Evolutionary conservation across 2,329 filamentous ascomycete species (phyloP).

Genomic region (Aspergillus japonicus): DNA sequence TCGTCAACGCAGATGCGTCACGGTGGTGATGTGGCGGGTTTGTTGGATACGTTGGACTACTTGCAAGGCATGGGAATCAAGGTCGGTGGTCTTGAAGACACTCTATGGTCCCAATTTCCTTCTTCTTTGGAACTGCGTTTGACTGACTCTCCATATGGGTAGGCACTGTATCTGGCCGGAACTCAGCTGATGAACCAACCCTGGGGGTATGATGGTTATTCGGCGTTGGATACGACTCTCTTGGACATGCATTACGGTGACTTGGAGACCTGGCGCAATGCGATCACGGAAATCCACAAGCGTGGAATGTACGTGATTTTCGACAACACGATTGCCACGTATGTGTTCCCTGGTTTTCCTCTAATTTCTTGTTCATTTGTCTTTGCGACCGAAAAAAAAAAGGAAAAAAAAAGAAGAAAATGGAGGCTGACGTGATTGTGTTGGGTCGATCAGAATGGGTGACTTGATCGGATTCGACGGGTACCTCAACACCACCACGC

Average conservation of each 20-base stretch:
- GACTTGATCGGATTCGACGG: conserved; percentile 55
- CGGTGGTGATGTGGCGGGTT: conserved; percentile 58
- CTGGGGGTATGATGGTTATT: conserved; percentile 62
- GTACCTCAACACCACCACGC: conserved; percentile 49
- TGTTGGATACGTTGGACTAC: conserved; percentile 63
- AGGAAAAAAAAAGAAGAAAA: too few species aligned
- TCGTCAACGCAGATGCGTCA: conserved; percentile 61
- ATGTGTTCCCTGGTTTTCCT: conserved; percentile 23
- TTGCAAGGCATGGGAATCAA: conserved; percentile 63
- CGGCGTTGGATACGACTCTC: conserved; percentile 59
- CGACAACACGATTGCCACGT: conserved; percentile 64
- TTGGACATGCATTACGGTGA: conserved; percentile 62
- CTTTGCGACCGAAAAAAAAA: too few species aligned
- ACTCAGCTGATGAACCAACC: conserved; percentile 62
- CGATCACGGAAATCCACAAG: conserved; percentile 58
- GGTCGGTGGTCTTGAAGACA: conserved; percentile 29
- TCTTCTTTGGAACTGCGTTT: too few species aligned
- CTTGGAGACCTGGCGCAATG: conserved; percentile 56
- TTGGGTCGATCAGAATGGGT: conserved; percentile 42
- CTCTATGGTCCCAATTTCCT: too few species aligned
- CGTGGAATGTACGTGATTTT: conserved; percentile 64
- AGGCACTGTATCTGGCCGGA: conserved; percentile 61
- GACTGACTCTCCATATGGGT: neutral
- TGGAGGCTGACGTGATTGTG: neutral
- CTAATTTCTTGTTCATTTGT: too few species aligned